A percentile compares a stretch with the other conserved stretches of the same genome.
These are phyloP conservation scores for Umbellularia californica DNA, from an alignment of 164 flowering plant species.

Conservation along the genomic window DNA sequence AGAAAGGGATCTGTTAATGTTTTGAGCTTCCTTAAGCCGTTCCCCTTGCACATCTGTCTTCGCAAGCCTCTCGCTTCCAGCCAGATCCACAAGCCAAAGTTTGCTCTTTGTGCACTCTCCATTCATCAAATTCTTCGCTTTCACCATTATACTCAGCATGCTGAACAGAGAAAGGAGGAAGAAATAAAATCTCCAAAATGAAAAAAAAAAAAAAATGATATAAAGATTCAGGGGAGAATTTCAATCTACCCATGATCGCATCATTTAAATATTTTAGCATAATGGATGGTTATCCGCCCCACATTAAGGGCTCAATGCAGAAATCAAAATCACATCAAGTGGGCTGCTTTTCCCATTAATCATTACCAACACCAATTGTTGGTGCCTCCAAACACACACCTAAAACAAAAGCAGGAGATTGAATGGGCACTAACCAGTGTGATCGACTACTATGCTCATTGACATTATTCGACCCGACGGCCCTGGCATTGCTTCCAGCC, in stretches of 20 bases:
- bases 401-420: background rate
- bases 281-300: background rate
- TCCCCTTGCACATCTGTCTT: slow-evolving; percentile 89
- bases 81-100: slow-evolving; percentile 93
- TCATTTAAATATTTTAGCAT: background rate
- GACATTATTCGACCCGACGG: slow-evolving; percentile 81
- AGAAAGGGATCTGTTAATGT: slow-evolving; percentile 80
- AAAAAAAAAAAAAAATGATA: background rate
- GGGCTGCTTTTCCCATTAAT: background rate
- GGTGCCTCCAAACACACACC: background rate
- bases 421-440: slow-evolving; percentile 55
- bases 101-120: slow-evolving; percentile 88
- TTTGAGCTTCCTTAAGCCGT: slow-evolving; percentile 87
- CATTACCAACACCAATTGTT: background rate
- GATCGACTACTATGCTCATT: slow-evolving; percentile 94
- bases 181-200: background rate
- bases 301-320: background rate
- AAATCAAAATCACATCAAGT: background rate
- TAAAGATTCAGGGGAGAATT: background rate
- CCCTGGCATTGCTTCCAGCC: slow-evolving; percentile 78
- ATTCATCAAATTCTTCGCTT: slow-evolving; percentile 60
- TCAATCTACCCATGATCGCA: background rate
- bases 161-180: slow-evolving; percentile 25
- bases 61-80: slow-evolving; percentile 88
- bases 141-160: slow-evolving; percentile 80